Conservation (phyloP, 1,284 basidiomycete species). For the Ceratobasidium sp. region DNA sequence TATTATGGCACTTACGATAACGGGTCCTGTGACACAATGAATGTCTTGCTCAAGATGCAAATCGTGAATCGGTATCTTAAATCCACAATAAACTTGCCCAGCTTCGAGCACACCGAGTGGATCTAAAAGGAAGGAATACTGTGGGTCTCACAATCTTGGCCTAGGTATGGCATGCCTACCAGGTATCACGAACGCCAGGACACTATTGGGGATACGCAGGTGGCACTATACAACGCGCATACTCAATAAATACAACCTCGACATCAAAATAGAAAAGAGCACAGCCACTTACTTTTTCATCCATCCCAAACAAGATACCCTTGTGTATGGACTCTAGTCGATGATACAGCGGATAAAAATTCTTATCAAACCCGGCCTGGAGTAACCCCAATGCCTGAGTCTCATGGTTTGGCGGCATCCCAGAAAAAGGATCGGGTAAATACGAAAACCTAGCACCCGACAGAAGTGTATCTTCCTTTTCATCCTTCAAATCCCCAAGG, state of each 20-base stretch:
- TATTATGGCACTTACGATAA: constrained; percentile 2
- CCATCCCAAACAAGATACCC: constrained; percentile 25
- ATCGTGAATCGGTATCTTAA: constrained; percentile 31
- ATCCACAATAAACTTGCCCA: constrained; percentile 29
- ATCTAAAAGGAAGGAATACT: background rate
- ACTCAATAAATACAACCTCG: background rate
- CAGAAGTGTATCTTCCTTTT: background rate
- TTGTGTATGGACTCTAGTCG: constrained; percentile 32
- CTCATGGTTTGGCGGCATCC: constrained; percentile 18
- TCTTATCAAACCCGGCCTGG: background rate
- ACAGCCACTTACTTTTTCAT: constrained; percentile 13
- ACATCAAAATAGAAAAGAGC: background rate
- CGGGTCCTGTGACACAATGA: constrained; percentile 4
- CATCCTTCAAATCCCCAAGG: background rate
- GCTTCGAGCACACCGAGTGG: constrained; percentile 32
- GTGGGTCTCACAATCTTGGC: background rate
- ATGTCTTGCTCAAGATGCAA: background rate
- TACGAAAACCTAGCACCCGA: constrained; percentile 15
- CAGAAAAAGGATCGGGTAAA: constrained; percentile 25
- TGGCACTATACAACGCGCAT: background rate
- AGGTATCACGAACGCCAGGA: constrained; percentile 35
- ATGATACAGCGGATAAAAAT: constrained; percentile 10
- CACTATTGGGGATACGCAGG: constrained; percentile 13
- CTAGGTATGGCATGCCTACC: background rate
- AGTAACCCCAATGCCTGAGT: constrained; percentile 19